Base-by-base conservation (phyloP, 345 rosid species). In the Sonneratia alba region DNA sequence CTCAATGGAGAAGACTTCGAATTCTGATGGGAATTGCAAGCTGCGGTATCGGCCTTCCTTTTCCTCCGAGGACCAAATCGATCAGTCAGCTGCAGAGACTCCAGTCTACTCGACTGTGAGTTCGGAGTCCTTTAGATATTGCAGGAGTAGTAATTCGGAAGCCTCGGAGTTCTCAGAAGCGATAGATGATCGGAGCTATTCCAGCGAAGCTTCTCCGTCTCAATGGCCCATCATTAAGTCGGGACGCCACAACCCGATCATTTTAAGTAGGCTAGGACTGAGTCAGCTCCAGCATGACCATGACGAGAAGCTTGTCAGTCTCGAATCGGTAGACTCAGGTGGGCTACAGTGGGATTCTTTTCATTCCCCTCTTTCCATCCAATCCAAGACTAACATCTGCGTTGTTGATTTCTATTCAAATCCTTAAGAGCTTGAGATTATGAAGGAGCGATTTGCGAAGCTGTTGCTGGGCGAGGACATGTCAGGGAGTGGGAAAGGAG, bases 401-500 rank as follows among this genome's bases (percentile, higher is more conserved):
- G 15, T 53, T 37, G 5, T 8, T 14, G 38, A 13, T 24, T 27
- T 34, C 47, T 18, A 6, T 32, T 51, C 51, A 22, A 55, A 42
- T 68, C 62, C 47, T 71, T 40, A 80, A 91, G 98, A 86, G 76
- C 81, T 91, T 68, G 96, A 91, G 68, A 71, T 81, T 78, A 91
- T 91, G 97, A 90, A 81, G 82, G 98, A 94, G 77, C 90, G 92
- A 83, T 90, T 90, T 63, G 82, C 97, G 38, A 94, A 90, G 84
- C 91, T 94, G 75, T 77, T 94, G 80, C 88, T 91, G 6, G 98
- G 98, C 37, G 97, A 94, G 83, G 98, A 94, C 80, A 94, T 94
- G 98, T 94, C 98, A 32, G 97, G 97, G 66, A 76, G 91, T 71
- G 97, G 98, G 21, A 88, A 91, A 85, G 97, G 97, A 70, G 97